Evolutionary conservation across 176 grass and related monocot species (phyloP).

Genomic region (Juncus effusus): DNA sequence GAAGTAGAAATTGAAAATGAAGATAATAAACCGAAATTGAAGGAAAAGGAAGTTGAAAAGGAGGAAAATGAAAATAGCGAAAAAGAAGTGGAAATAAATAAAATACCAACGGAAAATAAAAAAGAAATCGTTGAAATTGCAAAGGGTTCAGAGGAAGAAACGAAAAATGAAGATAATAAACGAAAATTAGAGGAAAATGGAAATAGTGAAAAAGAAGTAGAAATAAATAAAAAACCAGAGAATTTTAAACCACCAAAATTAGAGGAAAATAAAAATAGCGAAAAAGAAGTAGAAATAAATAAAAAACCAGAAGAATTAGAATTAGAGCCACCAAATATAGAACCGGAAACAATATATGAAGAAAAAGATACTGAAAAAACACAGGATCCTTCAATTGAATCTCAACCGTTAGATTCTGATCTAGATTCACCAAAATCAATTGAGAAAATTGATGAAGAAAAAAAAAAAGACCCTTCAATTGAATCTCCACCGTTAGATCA

Average conservation of each 20-base stretch:
- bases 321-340: conserved; percentile 1
- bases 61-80: conserved; percentile 2
- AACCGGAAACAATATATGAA: conserved; percentile 2
- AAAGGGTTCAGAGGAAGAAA: conserved; percentile 1
- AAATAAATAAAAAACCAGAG: conserved; percentile 5
- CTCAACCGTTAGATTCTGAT: background rate
- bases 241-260: conserved; percentile 4
- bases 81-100: background rate
- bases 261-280: conserved; percentile 9
- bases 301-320: background rate
- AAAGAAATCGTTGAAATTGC: conserved; percentile 3
- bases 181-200: background rate
- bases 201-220: background rate
- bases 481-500: background rate
- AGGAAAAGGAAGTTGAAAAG: background rate
- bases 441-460: conserved; percentile 5
- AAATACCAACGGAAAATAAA: conserved; percentile 5
- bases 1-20: conserved; percentile 14
- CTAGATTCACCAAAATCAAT: conserved; percentile 16
- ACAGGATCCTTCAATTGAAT: background rate
- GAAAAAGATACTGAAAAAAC: conserved; percentile 15
- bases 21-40: conserved; percentile 14
- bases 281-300: conserved; percentile 21
- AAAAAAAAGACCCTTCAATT: background rate
- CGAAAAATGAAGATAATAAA: conserved; percentile 2